phyloP scores from a whole-genome alignment of 257 asterid species.

The Ophiorrhiza pumila region DNA sequence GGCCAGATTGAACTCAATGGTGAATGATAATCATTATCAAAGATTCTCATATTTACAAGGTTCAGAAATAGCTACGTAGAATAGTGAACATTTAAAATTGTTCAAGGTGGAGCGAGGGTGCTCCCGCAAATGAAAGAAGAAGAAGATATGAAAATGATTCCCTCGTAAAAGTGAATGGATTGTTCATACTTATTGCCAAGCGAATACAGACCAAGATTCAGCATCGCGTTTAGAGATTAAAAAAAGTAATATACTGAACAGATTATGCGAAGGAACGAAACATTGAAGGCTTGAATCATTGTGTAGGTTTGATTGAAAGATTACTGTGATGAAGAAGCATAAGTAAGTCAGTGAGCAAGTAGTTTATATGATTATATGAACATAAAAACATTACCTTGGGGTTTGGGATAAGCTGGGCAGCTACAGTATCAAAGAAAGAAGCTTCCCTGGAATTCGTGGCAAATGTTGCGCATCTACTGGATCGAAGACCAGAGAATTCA shows the following conservation, averaged over 20 bases:
- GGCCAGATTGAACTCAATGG: background rate
- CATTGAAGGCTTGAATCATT: background rate
- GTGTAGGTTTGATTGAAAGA: background rate
- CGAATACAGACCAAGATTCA: background rate
- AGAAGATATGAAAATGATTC: background rate
- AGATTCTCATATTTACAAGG: background rate
- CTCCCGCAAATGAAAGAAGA: background rate
- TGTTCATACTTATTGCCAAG: background rate
- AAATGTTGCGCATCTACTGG: slow-evolving; percentile 52
- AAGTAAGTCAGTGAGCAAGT: background rate
- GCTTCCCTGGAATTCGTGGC: slow-evolving; percentile 44
- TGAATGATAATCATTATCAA: background rate
- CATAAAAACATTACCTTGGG: too few species aligned
- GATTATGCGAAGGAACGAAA: background rate
- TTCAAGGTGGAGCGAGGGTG: background rate
- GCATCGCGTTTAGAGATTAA: background rate
- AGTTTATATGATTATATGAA: too few species aligned
- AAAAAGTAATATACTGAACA: too few species aligned
- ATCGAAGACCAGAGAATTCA: slow-evolving; percentile 67
- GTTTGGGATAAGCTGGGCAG: slow-evolving; percentile 76
- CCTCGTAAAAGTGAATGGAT: background rate
- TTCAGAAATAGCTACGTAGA: background rate
- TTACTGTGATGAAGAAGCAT: background rate
- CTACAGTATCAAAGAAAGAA: slow-evolving; percentile 62
- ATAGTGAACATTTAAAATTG: background rate